Evolutionary conservation across 2,329 filamentous ascomycete genomes (phyloP).

Genomic region (Penicillium brasilianum): DNA sequence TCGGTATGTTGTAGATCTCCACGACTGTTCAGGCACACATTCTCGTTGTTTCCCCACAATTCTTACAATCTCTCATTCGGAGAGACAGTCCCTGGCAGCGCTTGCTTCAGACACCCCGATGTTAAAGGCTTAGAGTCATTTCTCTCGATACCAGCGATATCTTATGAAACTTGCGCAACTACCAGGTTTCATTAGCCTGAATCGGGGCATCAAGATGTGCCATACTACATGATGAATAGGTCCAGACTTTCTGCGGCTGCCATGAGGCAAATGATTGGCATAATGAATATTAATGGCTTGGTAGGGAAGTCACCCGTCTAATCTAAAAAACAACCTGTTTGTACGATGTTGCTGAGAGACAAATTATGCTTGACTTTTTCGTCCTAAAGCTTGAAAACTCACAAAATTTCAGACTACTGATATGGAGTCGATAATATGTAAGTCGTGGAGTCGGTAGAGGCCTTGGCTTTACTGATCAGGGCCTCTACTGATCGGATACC

Average conservation of each 20-base stretch:
- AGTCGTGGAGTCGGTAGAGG: not conserved
- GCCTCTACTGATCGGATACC: not conserved
- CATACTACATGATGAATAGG: not conserved
- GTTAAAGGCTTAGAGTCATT: not conserved
- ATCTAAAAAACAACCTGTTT: too few relatives aligned
- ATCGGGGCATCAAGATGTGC: not conserved
- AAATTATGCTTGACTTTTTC: too few relatives aligned
- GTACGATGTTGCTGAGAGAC: too few relatives aligned
- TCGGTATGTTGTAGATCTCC: too few relatives aligned
- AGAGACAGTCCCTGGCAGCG: not conserved
- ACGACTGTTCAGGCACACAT: not conserved
- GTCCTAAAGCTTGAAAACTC: not conserved
- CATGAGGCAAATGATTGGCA: too few relatives aligned
- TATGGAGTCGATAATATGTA: too few relatives aligned
- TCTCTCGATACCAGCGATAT: not conserved
- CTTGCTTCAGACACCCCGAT: not conserved
- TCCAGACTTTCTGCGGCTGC: not conserved
- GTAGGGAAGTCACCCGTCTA: too few relatives aligned
- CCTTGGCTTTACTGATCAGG: not conserved
- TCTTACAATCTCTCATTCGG: too few relatives aligned
- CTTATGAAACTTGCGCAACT: not conserved
- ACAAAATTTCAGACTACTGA: not conserved
- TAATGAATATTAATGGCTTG: too few relatives aligned
- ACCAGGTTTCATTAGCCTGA: not conserved
- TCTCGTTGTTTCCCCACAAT: too few relatives aligned